Base-by-base conservation (phyloP, 1,284 basidiomycete species). In the Irpex rosettiformis region DNA sequence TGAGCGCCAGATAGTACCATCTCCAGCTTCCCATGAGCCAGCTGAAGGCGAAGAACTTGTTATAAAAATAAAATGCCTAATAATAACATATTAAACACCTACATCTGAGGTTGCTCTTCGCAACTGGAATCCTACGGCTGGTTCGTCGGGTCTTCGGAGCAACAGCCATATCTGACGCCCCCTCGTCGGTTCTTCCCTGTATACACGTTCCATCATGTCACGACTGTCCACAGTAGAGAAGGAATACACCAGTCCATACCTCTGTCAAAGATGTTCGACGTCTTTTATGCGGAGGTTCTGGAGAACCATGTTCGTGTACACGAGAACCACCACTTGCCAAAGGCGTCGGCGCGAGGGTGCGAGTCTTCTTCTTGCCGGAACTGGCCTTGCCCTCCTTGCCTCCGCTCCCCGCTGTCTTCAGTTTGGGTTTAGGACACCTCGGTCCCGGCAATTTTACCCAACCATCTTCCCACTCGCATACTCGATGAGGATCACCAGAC, bases 391-490 rank as follows among this genome's bases (percentile, higher is more conserved):
- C 49, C 6, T 52, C 49, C 18, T 45, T 22, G 30, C 13, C 25
- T 13, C n/a, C 22, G 5, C 24, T 28, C 1, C 33, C 25, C 27
- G 27, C 55, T 24, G 55, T 56, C 59, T 56, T 55, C 40, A 58
- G 47, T 45, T 57, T 63, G 7, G 61, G 51, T 54, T 61, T 60
- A 27, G 45, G 56, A 48, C 48, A 56, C 40, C 58, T 63, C n/a
- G 56, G 54, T 4, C 59, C 54, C 3, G 60, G 58, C 16, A 64
- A 56, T 45, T 54, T 54, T 7, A 55, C 56, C 55, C 55, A 64
- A 5, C 58, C 58, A 8, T 37, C 54, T 16, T 52, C 58, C 8
- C 25, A 52, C 18, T 21, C 27, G 47, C 60, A 58, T 18, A 54
- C 40, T 43, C 58, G 52, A 10, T 29, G n/a, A 21, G 52, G 43